Evolutionary conservation across 768 basidiomycete species (phyloP).

Genomic region (Gelatoporia subvermispora): DNA sequence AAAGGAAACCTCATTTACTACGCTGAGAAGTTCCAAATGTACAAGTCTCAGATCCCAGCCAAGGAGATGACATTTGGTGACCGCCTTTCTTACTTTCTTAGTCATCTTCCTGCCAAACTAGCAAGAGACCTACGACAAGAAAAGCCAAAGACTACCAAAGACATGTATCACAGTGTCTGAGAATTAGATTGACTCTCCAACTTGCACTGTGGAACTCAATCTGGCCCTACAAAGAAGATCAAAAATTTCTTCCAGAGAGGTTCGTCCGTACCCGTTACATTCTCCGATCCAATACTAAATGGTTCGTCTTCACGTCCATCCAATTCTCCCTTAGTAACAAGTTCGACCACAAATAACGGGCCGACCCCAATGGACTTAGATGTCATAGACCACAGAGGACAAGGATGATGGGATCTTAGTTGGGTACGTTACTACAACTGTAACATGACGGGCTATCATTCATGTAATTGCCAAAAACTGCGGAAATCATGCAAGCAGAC

Average conservation of each 20-base stretch:
- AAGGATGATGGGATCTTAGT: not conserved
- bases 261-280: not conserved
- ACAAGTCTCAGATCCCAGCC: slow-evolving; percentile 4
- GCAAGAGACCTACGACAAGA: slow-evolving; percentile 1
- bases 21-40: not conserved
- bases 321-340: not conserved
- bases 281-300: not conserved
- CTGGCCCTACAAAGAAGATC: not conserved
- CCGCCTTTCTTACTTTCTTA: not conserved
- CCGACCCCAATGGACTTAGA: slow-evolving; percentile 3
- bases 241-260: not conserved
- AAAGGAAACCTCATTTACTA: slow-evolving; percentile 4
- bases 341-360: no score
- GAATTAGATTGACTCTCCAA: not conserved
- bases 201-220: not conserved
- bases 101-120: not conserved
- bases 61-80: slow-evolving; percentile 5
- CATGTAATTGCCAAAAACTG: not conserved
- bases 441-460: not conserved
- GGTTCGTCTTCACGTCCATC: not conserved
- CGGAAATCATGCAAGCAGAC: slow-evolving; percentile 2
- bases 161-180: slow-evolving; percentile 1
- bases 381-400: not conserved
- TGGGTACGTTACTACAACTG: slow-evolving; percentile 3
- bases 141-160: slow-evolving; percentile 4